Evolutionary conservation across 345 rosid genomes (phyloP).

Genomic region (Rhodamnia rubescens): DNA sequence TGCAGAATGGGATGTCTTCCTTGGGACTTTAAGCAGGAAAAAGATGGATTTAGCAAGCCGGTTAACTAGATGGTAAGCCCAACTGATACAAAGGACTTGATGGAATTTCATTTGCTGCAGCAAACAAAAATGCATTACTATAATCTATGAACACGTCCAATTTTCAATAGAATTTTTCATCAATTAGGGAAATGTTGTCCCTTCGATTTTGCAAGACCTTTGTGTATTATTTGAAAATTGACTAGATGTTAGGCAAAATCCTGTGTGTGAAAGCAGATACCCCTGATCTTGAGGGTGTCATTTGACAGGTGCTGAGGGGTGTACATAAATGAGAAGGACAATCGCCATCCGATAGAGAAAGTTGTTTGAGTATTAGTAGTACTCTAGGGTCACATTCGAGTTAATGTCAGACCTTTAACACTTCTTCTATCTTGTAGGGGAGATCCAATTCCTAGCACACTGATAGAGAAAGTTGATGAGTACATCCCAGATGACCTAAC

Average conservation of each 20-base stretch:
- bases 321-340: neutral
- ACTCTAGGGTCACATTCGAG: neutral
- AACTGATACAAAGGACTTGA: neutral
- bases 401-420: slow-evolving; percentile 1
- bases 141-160: neutral
- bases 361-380: neutral
- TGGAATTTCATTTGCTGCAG: neutral
- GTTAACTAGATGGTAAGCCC: slow-evolving; percentile 51
- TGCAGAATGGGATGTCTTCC: slow-evolving; percentile 58
- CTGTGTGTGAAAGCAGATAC: neutral
- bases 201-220: neutral
- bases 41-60: slow-evolving; percentile 42
- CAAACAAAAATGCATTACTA: neutral
- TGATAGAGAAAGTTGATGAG: slow-evolving; percentile 59
- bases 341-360: neutral
- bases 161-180: neutral
- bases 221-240: neutral
- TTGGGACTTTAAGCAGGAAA: slow-evolving; percentile 33
- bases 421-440: slow-evolving; percentile 45
- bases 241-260: neutral
- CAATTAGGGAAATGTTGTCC: neutral
- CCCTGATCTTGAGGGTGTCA: neutral
- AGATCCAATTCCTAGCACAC: slow-evolving; percentile 53
- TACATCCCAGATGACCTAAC: slow-evolving; percentile 64
- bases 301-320: neutral